phyloP scores from a whole-genome alignment of 805 yeast species.

The Zygoascus biomembranicola region DNA sequence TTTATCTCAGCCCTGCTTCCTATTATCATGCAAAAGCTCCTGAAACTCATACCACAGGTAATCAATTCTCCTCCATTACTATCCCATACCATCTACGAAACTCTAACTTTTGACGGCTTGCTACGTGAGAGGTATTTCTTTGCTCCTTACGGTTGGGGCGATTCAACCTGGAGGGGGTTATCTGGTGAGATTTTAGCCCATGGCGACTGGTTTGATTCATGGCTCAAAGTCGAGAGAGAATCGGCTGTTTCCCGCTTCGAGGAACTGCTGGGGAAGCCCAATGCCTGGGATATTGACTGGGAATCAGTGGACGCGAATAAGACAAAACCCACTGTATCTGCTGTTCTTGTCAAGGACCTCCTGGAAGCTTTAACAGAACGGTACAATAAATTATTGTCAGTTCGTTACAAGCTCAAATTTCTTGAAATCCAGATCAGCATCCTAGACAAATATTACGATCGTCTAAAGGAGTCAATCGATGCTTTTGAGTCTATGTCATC shows the following conservation, averaged over 20 bases:
- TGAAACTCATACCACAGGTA: slow-evolving; percentile 21
- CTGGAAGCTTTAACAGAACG: slow-evolving; percentile 49
- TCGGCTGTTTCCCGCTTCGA: slow-evolving; percentile 39
- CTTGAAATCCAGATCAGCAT: slow-evolving; percentile 51
- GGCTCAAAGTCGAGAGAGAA: slow-evolving; percentile 48
- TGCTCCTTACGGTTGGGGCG: slow-evolving; percentile 30
- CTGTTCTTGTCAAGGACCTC: slow-evolving; percentile 48
- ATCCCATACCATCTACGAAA: slow-evolving; percentile 51
- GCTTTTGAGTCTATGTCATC: slow-evolving; percentile 36
- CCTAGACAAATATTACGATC: slow-evolving; percentile 43
- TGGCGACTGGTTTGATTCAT: slow-evolving; percentile 31
- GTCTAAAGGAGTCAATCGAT: slow-evolving; percentile 35
- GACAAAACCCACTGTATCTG: slow-evolving; percentile 56
- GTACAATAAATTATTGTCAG: slow-evolving; percentile 35
- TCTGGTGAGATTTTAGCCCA: slow-evolving; percentile 22
- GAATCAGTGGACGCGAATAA: slow-evolving; percentile 39
- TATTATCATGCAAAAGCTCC: slow-evolving; percentile 39
- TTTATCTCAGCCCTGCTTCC: slow-evolving; percentile 41
- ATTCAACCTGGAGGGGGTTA: slow-evolving; percentile 38
- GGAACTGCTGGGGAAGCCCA: slow-evolving; percentile 40
- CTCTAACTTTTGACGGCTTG: slow-evolving; percentile 49
- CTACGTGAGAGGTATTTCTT: slow-evolving; percentile 39
- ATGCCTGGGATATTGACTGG: slow-evolving; percentile 51
- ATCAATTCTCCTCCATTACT: slow-evolving; percentile 37
- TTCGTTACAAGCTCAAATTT: slow-evolving; percentile 48